Conservation (phyloP, 495 filamentous ascomycete genomes). For the Trichocladium antarcticum region DNA sequence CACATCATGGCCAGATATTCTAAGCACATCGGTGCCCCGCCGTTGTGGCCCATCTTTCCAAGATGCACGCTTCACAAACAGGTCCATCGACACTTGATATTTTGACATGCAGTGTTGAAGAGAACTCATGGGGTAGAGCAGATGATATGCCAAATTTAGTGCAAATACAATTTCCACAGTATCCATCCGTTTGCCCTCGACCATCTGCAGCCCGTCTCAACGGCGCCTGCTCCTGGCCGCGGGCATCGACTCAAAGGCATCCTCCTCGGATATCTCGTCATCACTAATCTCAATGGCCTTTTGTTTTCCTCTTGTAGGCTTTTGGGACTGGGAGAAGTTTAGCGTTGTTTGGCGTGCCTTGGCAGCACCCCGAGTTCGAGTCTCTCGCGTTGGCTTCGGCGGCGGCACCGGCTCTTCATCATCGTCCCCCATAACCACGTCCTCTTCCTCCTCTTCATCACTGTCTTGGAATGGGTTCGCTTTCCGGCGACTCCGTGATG, state of each 20-base stretch:
- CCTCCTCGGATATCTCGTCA: constrained; percentile 65
- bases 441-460: constrained; percentile 52
- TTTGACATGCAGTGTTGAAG: too few relatives aligned
- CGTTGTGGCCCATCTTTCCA: too few relatives aligned
- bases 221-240: constrained; percentile 20
- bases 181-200: too few relatives aligned
- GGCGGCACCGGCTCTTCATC: constrained; percentile 36
- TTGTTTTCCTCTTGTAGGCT: constrained; percentile 31
- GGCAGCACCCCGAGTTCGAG: constrained; percentile 5
- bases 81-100: too few relatives aligned
- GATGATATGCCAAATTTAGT: too few relatives aligned
- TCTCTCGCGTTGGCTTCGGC: constrained; percentile 14
- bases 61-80: too few relatives aligned
- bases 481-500: constrained; percentile 27
- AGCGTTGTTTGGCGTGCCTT: constrained; percentile 54
- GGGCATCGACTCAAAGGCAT: constrained; percentile 62
- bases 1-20: too few relatives aligned
- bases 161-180: background rate
- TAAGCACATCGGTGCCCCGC: too few relatives aligned
- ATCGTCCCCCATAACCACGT: constrained; percentile 55
- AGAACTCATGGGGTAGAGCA: background rate
- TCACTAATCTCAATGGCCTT: constrained; percentile 52
- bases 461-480: constrained; percentile 46
- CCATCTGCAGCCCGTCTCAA: background rate
- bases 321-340: constrained; percentile 55